Base-by-base conservation (phyloP, 164 flowering plant species). In the Sedum album region DNA sequence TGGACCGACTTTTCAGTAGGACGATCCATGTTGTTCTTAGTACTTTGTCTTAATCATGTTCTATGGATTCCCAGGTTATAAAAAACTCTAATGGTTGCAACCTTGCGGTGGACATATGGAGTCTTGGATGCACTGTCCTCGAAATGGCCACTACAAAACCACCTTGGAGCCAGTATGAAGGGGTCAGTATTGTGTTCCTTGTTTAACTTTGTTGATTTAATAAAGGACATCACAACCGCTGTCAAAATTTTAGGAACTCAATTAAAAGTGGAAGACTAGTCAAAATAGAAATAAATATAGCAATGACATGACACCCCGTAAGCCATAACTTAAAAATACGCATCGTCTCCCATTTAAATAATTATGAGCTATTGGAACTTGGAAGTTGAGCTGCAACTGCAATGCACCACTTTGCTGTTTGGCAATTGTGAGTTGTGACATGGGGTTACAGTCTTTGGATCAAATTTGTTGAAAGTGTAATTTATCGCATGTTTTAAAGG, bases 61-160 rank as follows among this genome's bases (percentile, higher is more conserved):
- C 20, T 2, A 57, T 57, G 62, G 62, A 57, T 49, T 20, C 53
- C 42, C 80, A 91, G 97, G 90, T 89, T 41, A 86, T 89, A 70
- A 86, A 77, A 72, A 91, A 86, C 70, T 73, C 93, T 62, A 86
- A 66, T 78, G 97, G 97, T 42, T 81, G 82, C 79, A 84, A 84
- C 76, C 87, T 88, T 69, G 88, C 96, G 66, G 96, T 91, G 39
- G 97, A 91, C 75, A 81, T 91, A 60, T 91, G 97, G 97, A 91
- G 97, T 73, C 89, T 91, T 69, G 97, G 97, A 42, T 91, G 96
- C 82, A 91, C 97, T 65, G 93, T 91, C 63, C 67, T 91, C 75
- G 97, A 91, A 76, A 91, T 91, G 97, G 89, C 93, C 38, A 88
- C 96, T 60, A 82, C 96, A 69, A 89, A 91, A 73, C 97, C 97